Evolutionary conservation across 2,329 filamentous ascomycete genomes (phyloP).

Genomic region (Pseudomassariella vexata): DNA sequence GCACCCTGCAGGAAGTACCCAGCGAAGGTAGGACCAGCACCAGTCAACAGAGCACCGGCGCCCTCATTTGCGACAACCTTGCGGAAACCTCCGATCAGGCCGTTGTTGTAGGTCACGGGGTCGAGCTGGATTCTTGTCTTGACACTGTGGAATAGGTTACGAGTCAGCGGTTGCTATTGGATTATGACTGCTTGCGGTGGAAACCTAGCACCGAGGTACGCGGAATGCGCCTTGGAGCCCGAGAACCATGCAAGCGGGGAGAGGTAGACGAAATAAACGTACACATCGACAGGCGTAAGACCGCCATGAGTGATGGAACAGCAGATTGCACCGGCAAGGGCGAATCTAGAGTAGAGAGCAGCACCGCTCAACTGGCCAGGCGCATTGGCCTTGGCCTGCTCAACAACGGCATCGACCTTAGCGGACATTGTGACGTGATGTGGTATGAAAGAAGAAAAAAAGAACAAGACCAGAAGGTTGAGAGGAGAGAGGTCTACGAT

Average conservation of each 20-base stretch:
- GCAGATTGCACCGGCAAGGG: slow-evolving; percentile 95
- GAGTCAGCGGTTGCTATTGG: no score
- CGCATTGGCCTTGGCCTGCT: slow-evolving; percentile 19
- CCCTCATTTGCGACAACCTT: slow-evolving; percentile 67
- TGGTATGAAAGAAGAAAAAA: slow-evolving; percentile 4
- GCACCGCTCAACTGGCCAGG: slow-evolving; percentile 19
- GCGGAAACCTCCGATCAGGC: slow-evolving; percentile 66
- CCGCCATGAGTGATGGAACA: slow-evolving; percentile 96
- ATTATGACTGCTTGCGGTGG: no score
- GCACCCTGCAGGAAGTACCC: slow-evolving; percentile 77
- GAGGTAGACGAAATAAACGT: no score
- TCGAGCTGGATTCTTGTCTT: slow-evolving; percentile 78
- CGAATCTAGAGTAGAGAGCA: slow-evolving; percentile 86
- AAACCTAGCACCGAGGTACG: no score
- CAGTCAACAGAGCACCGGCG: slow-evolving; percentile 65
- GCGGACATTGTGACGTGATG: slow-evolving; percentile 16
- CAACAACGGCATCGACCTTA: slow-evolving; percentile 12
- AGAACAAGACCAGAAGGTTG: slow-evolving; percentile 8
- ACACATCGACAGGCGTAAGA: slow-evolving; percentile 99
- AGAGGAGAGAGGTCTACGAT: slow-evolving; percentile 17
- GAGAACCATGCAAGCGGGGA: no score
- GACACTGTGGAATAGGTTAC: slow-evolving; percentile 45
- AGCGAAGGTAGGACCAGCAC: slow-evolving; percentile 65
- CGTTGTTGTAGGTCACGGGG: slow-evolving; percentile 67
- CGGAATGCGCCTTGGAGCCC: no score